Conservation (phyloP, 371 early-diverging fungal species). For the Mucor velutinosus region DNA sequence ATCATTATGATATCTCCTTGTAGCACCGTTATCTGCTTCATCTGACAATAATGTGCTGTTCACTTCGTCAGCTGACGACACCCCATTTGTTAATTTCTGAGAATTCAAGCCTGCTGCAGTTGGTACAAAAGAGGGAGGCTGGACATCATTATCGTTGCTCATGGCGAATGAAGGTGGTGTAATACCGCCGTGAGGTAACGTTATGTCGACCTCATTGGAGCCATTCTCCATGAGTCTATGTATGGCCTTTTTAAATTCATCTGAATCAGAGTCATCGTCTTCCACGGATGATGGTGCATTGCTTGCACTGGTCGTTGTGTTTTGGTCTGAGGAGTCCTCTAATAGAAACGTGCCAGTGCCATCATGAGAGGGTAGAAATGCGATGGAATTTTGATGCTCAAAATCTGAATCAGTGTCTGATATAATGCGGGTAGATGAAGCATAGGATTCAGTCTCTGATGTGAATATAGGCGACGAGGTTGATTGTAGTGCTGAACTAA, state of each 20-base stretch:
- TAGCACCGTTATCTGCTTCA: slow-evolving; percentile 15
- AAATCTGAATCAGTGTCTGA: slow-evolving; percentile 42
- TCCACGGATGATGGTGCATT: slow-evolving; percentile 1
- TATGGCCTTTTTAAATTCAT: background rate
- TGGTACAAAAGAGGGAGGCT: slow-evolving; percentile 21
- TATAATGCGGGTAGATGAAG: slow-evolving; percentile 15
- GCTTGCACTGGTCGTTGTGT: slow-evolving; percentile 3
- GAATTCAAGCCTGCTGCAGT: slow-evolving; percentile 24
- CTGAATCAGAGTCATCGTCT: slow-evolving; percentile 9
- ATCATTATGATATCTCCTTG: slow-evolving; percentile 2
- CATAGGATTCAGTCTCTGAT: slow-evolving; percentile 38
- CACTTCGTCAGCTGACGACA: slow-evolving; percentile 18
- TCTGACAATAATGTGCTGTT: slow-evolving; percentile 19
- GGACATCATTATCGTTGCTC: background rate
- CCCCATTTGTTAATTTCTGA: slow-evolving; percentile 13
- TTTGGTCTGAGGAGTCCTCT: slow-evolving; percentile 27
- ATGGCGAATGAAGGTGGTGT: slow-evolving; percentile 35
- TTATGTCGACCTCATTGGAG: slow-evolving; percentile 20
- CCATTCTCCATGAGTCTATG: background rate
- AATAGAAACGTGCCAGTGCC: slow-evolving; percentile 48
- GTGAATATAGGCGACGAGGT: slow-evolving; percentile 26
- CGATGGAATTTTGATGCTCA: slow-evolving; percentile 14
- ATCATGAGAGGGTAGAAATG: slow-evolving; percentile 46
- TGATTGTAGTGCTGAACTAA: slow-evolving; percentile 27
- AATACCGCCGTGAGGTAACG: slow-evolving; percentile 36